phyloP scores from a whole-genome alignment of 2,329 filamentous ascomycete species.

The Claviceps sp. region DNA sequence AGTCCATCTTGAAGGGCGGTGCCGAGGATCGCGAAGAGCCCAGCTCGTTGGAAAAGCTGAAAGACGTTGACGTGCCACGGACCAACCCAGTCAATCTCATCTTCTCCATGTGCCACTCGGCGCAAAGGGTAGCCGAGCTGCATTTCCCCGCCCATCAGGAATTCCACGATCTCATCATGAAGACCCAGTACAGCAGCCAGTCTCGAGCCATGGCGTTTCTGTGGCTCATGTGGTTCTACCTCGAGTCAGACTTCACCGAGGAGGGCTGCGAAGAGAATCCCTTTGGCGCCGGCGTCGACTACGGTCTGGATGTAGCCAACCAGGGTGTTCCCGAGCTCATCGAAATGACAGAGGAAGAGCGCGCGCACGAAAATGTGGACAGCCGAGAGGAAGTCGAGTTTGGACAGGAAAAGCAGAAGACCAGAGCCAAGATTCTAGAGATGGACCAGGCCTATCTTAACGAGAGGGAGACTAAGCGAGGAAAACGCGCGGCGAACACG shows the following conservation, averaged over 20 bases:
- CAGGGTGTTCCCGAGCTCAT: conserved; percentile 57
- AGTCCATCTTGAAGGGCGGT: conserved; percentile 93
- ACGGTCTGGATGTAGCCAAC: conserved; percentile 49
- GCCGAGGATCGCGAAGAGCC: conserved; percentile 84
- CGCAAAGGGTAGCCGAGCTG: conserved; percentile 79
- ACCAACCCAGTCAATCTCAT: conserved; percentile 97
- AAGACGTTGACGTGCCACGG: conserved; percentile 47
- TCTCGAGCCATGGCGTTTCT: conserved; percentile 81
- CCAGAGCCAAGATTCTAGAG: conserved; percentile 61
- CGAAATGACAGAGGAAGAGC: conserved; percentile 51
- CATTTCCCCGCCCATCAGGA: conserved; percentile 79
- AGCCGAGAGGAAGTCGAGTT: conserved; percentile 56
- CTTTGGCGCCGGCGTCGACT: conserved; percentile 62
- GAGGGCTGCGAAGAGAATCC: conserved; percentile 84
- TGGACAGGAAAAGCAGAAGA: conserved; percentile 59
- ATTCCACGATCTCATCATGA: conserved; percentile 96
- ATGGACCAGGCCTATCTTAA: conserved; percentile 59
- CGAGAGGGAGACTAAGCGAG: conserved; percentile 46
- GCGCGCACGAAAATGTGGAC: conserved; percentile 60
- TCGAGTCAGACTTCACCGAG: conserved; percentile 87
- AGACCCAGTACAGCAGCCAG: conserved; percentile 64
- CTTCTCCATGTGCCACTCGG: conserved; percentile 83
- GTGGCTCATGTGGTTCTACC: conserved; percentile 98
- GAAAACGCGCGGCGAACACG: conserved; percentile 27
- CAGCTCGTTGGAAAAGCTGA: conserved; percentile 70